Conservation (phyloP, 495 filamentous ascomycete species). For the Hypomontagnella monticulosa region DNA sequence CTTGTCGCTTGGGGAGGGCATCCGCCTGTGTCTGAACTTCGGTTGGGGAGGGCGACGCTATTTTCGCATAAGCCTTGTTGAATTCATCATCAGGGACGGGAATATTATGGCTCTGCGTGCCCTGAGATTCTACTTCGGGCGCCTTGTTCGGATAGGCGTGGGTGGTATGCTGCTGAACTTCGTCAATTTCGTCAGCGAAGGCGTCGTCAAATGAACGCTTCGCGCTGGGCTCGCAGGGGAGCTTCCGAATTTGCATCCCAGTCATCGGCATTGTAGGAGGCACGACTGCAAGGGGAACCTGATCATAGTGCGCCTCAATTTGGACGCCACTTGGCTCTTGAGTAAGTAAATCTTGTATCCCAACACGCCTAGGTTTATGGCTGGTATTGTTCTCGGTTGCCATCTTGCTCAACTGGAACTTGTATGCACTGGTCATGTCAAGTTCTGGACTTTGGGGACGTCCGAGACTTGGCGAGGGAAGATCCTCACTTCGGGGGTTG, state of each 20-base stretch:
- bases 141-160: neutral
- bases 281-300: neutral
- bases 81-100: neutral
- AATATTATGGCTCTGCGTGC: neutral
- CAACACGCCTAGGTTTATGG: constrained; percentile 29
- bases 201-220: constrained; percentile 36
- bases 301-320: neutral
- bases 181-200: constrained; percentile 8
- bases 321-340: constrained; percentile 21
- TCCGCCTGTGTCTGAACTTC: neutral
- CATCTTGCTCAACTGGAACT: constrained; percentile 50
- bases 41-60: neutral
- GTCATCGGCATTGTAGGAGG: neutral
- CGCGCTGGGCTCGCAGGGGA: neutral
- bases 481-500: constrained; percentile 36
- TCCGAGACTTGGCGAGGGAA: constrained; percentile 5
- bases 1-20: constrained; percentile 1
- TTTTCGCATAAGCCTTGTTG: neutral
- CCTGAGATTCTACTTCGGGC: neutral
- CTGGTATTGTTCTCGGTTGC: constrained; percentile 19
- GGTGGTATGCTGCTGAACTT: neutral
- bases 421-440: constrained; percentile 55
- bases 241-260: neutral
- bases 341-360: constrained; percentile 38
- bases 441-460: constrained; percentile 36